Evolutionary conservation across 1,139 yeast genomes (phyloP).

Genomic region (Pichia norvegensis): DNA sequence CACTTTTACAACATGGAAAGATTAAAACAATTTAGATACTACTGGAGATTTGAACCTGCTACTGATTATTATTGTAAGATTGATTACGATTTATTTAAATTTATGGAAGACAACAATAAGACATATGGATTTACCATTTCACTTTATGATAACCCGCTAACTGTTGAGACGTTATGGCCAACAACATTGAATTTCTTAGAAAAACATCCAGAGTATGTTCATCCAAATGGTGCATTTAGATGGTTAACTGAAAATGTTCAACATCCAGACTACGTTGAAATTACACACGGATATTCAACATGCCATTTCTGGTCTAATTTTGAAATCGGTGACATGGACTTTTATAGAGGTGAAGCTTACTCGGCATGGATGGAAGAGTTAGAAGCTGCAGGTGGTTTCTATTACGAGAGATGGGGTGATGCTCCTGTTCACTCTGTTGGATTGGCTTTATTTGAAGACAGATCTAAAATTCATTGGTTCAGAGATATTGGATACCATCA

Average conservation of each 20-base stretch:
- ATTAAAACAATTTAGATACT: conserved; percentile 36
- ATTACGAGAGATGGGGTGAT: conserved; percentile 91
- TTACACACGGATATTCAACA: conserved; percentile 45
- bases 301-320: conserved; percentile 94
- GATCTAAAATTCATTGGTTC: conserved; percentile 74
- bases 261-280: conserved; percentile 36
- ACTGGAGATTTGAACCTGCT: conserved; percentile 52
- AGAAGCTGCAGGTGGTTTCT: conserved; percentile 73
- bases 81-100: conserved; percentile 48
- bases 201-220: conserved; percentile 42
- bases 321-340: conserved; percentile 76
- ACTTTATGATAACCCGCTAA: conserved; percentile 39
- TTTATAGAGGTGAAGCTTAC: conserved; percentile 62
- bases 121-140: conserved; percentile 47
- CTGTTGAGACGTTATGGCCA: conserved; percentile 45
- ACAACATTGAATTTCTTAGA: conserved; percentile 41
- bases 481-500: conserved; percentile 86
- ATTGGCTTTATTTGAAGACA: conserved; percentile 59
- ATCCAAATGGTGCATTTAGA: conserved; percentile 43
- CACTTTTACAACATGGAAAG: conserved; percentile 42
- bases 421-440: conserved; percentile 90
- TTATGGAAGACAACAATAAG: conserved; percentile 41
- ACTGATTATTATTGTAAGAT: conserved; percentile 42
- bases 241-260: conserved; percentile 46
- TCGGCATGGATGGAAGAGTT: conserved; percentile 56